phyloP scores from a whole-genome alignment of 2,329 filamentous ascomycete species.

The Colletotrichum horii region DNA sequence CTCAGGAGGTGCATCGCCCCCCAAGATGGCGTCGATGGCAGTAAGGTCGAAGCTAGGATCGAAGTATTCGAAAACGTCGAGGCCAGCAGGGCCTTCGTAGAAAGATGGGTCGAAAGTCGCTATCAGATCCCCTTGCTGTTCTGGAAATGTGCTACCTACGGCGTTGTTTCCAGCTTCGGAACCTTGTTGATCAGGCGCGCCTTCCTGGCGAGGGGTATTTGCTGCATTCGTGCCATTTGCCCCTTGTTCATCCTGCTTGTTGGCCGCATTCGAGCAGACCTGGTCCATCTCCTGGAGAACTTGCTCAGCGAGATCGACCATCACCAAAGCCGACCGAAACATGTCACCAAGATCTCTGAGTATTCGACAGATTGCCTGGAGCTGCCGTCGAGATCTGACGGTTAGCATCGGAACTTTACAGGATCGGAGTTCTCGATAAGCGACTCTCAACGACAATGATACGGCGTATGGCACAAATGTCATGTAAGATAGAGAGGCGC shows the following conservation, averaged over 20 bases:
- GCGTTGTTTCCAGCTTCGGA: not conserved
- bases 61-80: slow-evolving; percentile 26
- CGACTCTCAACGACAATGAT: slow-evolving; percentile 26
- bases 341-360: slow-evolving; percentile 24
- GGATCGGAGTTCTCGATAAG: slow-evolving; percentile 26
- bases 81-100: slow-evolving; percentile 10
- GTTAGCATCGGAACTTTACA: slow-evolving; percentile 23
- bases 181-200: not conserved
- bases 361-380: slow-evolving; percentile 25
- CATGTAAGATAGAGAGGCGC: slow-evolving; percentile 25
- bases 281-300: slow-evolving; percentile 26
- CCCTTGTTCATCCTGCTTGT: not conserved
- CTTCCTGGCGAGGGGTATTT: slow-evolving; percentile 3
- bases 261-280: slow-evolving; percentile 16
- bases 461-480: slow-evolving; percentile 27
- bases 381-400: slow-evolving; percentile 16
- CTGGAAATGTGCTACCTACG: not conserved
- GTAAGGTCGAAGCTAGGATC: slow-evolving; percentile 26
- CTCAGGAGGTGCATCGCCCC: slow-evolving; percentile 7
- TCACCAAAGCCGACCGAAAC: slow-evolving; percentile 26
- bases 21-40: slow-evolving; percentile 25
- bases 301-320: slow-evolving; percentile 26
- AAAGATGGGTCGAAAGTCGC: not conserved
- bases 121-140: not conserved
- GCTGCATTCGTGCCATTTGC: not conserved